Evolutionary conservation across 2,329 filamentous ascomycete species (phyloP).

Genomic region (Sporothrix brasiliensis): DNA sequence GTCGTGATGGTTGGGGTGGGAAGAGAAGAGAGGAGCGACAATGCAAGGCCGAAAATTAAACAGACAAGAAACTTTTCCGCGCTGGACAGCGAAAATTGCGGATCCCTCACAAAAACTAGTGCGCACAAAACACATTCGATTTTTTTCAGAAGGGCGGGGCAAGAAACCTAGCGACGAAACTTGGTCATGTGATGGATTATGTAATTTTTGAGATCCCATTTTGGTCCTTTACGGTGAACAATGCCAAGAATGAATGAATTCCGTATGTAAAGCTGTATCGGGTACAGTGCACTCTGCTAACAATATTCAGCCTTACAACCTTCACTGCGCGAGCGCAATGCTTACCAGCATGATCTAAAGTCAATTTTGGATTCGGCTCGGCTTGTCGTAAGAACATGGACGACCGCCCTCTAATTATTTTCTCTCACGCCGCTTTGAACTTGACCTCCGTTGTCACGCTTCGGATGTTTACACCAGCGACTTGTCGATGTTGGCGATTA

Average conservation of each 20-base stretch:
- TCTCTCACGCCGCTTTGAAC: background rate
- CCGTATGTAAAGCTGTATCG: too few relatives aligned
- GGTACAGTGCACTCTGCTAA: background rate
- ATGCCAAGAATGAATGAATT: too few relatives aligned
- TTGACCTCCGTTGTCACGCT: too few relatives aligned
- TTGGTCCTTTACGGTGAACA: too few relatives aligned
- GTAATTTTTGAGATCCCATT: background rate
- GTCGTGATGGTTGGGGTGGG: slow-evolving; percentile 33
- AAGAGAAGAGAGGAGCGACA: slow-evolving; percentile 25
- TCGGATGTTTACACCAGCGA: background rate
- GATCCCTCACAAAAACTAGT: slow-evolving; percentile 34
- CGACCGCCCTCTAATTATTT: background rate
- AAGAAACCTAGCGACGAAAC: slow-evolving; percentile 27
- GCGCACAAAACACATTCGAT: slow-evolving; percentile 34
- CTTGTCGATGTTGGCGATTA: slow-evolving; percentile 14
- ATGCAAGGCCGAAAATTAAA: slow-evolving; percentile 31
- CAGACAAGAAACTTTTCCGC: slow-evolving; percentile 29
- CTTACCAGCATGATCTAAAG: background rate
- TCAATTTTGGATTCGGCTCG: background rate
- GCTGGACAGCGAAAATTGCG: slow-evolving; percentile 29
- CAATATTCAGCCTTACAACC: background rate
- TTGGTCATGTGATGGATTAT: slow-evolving; percentile 18
- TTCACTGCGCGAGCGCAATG: background rate
- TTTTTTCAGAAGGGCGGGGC: slow-evolving; percentile 32
- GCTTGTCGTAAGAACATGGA: background rate